Base-by-base conservation (phyloP, 208 protist genomes). In the Wallacemonas collosoma region DNA sequence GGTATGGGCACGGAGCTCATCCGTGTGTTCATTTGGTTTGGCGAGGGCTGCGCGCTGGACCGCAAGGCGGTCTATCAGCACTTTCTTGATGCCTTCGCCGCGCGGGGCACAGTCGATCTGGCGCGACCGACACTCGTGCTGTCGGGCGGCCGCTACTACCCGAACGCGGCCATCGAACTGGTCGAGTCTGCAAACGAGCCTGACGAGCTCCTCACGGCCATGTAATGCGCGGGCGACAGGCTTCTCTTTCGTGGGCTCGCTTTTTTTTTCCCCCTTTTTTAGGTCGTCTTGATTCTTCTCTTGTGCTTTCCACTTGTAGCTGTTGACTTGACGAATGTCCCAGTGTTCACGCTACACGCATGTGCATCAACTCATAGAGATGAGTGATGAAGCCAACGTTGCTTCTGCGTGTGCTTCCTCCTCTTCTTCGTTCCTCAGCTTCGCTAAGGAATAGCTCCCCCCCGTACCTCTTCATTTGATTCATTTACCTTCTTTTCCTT, bases 171-270 rank as follows among this genome's bases (percentile, higher is more conserved):
- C n/a, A 75, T 79, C 39, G 55, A 86, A 58, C 71, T 93, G 4
- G 88, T 91, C 2, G 63, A 79, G 47, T 76, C 92, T 55, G 81
- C 83, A 2, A 74, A 91, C 36, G 89, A 96, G 64, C 91, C 91
- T 9, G 83, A 90, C 58, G 88, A 91, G 51, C 77, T 96, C 26
- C 45, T 96, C 12, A 55, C 81, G 38, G 82, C 69, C 2, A 55
- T 87, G 1, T 80, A 83, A 69, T 65, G 60, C 26, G 26, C 26
- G 26, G 26, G 26, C 56, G 14, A 44, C 45, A 26, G 26, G 26
- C 26, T 15, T n/a, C 48, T 15, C 15, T 53, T 15, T 39, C n/a
- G 17, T 51, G 3, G 15, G 39, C 64, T 35, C 62, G 15, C 36
- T 43, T 66, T 63, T 43, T 61, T 58, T 41, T 45, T 58, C 0